Base-by-base conservation (phyloP, 75 land plant genomes). In the Cunninghamia lanceolata region DNA sequence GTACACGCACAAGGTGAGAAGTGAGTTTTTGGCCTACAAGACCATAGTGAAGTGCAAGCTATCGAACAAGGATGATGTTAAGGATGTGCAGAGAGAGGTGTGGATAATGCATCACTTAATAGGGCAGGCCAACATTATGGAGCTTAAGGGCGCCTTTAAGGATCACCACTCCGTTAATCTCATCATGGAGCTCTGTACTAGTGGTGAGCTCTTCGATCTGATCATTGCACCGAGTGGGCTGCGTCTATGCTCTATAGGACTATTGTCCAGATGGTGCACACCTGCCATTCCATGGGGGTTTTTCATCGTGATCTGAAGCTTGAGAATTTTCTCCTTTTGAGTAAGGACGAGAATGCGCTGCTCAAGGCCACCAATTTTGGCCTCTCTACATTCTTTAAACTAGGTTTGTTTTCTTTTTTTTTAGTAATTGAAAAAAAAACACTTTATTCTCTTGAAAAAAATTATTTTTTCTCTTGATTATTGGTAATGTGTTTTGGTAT, bases 321-420 rank as follows among this genome's bases (percentile, higher is more conserved):
- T 7, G 93, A 94, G 91, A 94, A 94, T 68, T 94, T 94, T 89
- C 86, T 94, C 38, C 85, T 94, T 39, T 70, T 88, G 30, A 88
- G 74, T 82, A 90, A 93, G 85, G 88, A 89, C 28, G 95, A 94
- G 84, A 82, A 91, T 88, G 86, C 93, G 15, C 89, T 92, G 15
- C 89, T 94, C 85, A 93, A 94, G 91, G 96, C 92, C 34, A 94
- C 93, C 10, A 93, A 93, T 85, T 94, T 94, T n/a, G n/a, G n/a
- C n/a, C n/a, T n/a, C n/a, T n/a, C n/a, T n/a, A n/a, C n/a, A n/a
- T n/a, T n/a, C n/a, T 94, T 90, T 85, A 91, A 93, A 50, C 82
- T 87, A 86, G 95, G 94, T 92, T 17, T 2, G 16, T 19, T 59
- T 59, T 59, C 9, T 19, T 59, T n/a, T n/a, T n/a, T n/a, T n/a